phyloP scores from a whole-genome alignment of 164 flowering plant genomes.

The Magnolia officinalis region DNA sequence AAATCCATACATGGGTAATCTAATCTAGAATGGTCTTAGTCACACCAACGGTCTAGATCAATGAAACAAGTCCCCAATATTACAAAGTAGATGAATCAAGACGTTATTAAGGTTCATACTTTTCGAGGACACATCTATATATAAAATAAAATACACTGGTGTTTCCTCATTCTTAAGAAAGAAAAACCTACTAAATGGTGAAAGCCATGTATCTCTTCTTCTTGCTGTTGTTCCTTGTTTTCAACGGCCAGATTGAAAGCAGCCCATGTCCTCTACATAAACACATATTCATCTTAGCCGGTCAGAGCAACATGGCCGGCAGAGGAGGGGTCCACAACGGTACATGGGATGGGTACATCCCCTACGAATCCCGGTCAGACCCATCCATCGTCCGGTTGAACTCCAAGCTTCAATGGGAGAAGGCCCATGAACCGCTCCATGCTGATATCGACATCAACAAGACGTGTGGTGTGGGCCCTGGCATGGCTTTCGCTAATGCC shows the following conservation, averaged over 20 bases:
- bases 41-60: too few species aligned
- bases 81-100: too few species aligned
- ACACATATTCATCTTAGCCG: conserved; percentile 48
- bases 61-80: too few species aligned
- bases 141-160: background rate
- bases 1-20: too few species aligned
- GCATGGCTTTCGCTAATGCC: conserved; percentile 75
- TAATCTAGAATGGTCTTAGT: too few species aligned
- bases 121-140: too few species aligned
- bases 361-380: conserved; percentile 25
- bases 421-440: conserved; percentile 81
- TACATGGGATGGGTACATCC: conserved; percentile 40
- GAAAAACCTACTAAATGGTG: background rate
- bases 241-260: background rate
- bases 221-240: background rate
- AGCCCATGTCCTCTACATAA: background rate
- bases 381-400: conserved; percentile 56
- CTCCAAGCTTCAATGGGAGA: conserved; percentile 60
- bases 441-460: conserved; percentile 68
- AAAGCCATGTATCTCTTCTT: background rate
- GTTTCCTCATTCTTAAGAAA: background rate
- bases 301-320: conserved; percentile 78
- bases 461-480: conserved; percentile 85
- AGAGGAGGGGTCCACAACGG: conserved; percentile 44
- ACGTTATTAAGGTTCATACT: too few species aligned